Evolutionary conservation across 176 grass and related monocot genomes (phyloP).

Genomic region (Elaeis guineensis): DNA sequence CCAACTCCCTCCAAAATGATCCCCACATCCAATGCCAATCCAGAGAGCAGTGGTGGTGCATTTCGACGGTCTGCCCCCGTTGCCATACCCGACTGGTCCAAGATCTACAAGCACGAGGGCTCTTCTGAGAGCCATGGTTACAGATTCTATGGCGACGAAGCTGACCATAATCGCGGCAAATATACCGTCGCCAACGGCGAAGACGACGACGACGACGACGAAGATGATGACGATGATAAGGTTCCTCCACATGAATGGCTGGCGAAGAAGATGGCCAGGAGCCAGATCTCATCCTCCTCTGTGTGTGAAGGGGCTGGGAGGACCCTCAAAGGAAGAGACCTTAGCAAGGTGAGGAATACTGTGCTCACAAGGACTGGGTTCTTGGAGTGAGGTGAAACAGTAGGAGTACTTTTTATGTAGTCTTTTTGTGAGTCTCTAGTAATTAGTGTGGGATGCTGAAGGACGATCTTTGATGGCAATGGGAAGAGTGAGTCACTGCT

Average conservation of each 20-base stretch:
- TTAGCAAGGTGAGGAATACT: conserved; percentile 41
- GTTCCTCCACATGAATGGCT: conserved; percentile 49
- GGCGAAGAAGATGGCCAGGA: conserved; percentile 42
- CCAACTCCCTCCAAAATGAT: conserved; percentile 15
- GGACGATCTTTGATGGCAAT: no score
- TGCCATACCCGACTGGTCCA: conserved; percentile 44
- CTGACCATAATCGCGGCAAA: neutral
- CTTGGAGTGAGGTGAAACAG: conserved; percentile 14
- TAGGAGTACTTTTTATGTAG: no score
- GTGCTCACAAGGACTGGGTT: conserved; percentile 57
- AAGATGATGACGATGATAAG: conserved; percentile 14
- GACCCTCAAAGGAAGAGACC: conserved; percentile 52
- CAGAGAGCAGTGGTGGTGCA: neutral
- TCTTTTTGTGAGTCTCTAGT: no score
- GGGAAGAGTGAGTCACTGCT: no score
- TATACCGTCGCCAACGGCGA: neutral
- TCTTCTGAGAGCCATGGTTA: no score
- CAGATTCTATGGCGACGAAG: no score
- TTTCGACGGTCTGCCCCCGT: conserved; percentile 23
- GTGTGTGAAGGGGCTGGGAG: conserved; percentile 45
- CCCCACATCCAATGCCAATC: neutral
- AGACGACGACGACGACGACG: conserved; percentile 5
- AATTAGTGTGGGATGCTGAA: no score
- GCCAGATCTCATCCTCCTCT: conserved; percentile 41
- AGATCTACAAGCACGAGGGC: conserved; percentile 21